Evolutionary conservation across 306 rosid genomes (phyloP), one percentile per base, ranked within the genome.

Genomic region (Cyamopsis tetragonoloba): DNA sequence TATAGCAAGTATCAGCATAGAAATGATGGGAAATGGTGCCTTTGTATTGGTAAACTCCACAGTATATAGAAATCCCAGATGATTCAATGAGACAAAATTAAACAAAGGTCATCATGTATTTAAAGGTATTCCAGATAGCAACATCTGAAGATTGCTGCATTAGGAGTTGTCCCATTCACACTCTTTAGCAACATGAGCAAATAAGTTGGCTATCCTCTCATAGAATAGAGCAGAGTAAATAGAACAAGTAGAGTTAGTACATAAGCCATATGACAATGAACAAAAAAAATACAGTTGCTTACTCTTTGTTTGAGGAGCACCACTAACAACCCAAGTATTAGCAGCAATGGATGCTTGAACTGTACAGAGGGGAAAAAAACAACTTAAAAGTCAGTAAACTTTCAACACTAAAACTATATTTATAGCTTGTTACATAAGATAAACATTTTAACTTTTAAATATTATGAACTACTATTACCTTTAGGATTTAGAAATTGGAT

Each of bases 261-360:
- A 38, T 1, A 12, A 35, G 51, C 41, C 4, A 62, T 1, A 13
- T 14, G 15, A 19, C 18, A 12, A 50, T 1, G 2, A 59, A 13
- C 20, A 18, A 19, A 71, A 24, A 32, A 6, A 2, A 11, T 2
- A 14, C 26, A 19, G 65, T 43, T 11, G 19, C 91, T 65, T 83
- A 93, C 99, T 88, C 89, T 93, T 93, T 51, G 90, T 93, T 86
- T 90, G 97, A 38, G 97, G 97, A 38, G 96, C 47, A 47, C 99
- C 99, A 55, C 97, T 90, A 78, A 93, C 99, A 54, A 90, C 99
- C 99, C 99, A 93, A 1, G 99, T 93, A 81, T 93, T 93, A 15
- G 99, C 97, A 79, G 96, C 97, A 77, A 88, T 88, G 9, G 97
- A 93, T 42, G 99, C 99, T 88, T 93, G 99, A 78, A 93, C 99